Evolutionary conservation across 2,329 filamentous ascomycete genomes (phyloP), one percentile per base, ranked within the genome.

Genomic region (Neopestalotiopsis rosae): DNA sequence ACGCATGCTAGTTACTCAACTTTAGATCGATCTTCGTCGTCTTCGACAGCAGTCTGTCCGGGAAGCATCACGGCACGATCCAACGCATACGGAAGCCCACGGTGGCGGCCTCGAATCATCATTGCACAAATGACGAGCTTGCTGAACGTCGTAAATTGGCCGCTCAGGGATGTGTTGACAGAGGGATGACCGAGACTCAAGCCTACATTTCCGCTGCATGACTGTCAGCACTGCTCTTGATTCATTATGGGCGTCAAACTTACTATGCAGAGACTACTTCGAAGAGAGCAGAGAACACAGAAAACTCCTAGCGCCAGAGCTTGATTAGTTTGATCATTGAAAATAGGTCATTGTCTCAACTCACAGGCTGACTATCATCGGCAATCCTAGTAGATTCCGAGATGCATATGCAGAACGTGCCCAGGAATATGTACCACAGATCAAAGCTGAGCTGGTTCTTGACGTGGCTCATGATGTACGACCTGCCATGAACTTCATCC

Each of bases 101-200:
- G 81, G 76, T 89, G 87, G 1, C 87, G 77, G 0, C 87, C 87
- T 2, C 87, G 77, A 14, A 90, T 75, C 83, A 88, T 88, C 34
- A 90, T 87, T 7, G 83, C 83, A 69, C 86, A 85, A 59, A 90
- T 75, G 20, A 89, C 84, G 32, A 91, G 72, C 77, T 90, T 91
- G 52, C 65, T 66, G 32, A 66, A 66, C 4, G 56, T 56, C 14
- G 65, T 66, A 32, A 66, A 66, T 4, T 66, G 65, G 32, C 65
- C 65, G 28, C 28, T 38, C 34, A 66, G 38, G 9, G 65, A 66
- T n/a, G 56, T 66, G 6, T 20, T 59, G 34, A 66, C 65, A 17
- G 65, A 20, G 2, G 65, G 65, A 17, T 66, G 52, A 13, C 65
- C 65, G 1, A 66, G 13, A 28, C 45, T 57, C 32, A 66, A 28